Conservation (phyloP, 2,329 filamentous ascomycete species). For the Nannizziopsis arthrosporioides region DNA sequence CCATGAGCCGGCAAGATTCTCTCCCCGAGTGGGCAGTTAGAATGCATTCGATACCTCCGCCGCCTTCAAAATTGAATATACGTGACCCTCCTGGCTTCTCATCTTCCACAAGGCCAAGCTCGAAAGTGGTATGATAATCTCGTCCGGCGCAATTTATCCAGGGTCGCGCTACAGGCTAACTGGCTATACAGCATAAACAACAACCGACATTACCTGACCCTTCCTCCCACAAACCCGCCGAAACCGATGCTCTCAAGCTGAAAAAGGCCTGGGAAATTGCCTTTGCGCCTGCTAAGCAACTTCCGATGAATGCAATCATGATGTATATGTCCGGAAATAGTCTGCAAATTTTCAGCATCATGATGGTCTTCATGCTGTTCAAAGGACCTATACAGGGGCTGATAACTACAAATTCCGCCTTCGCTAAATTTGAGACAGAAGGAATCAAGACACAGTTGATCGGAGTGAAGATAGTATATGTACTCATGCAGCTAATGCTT, state of each 20-base stretch:
- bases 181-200: constrained; percentile 21
- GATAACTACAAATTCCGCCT: constrained; percentile 71
- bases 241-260: constrained; percentile 90
- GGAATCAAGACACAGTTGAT: constrained; percentile 62
- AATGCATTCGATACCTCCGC: constrained; percentile 56
- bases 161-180: neutral
- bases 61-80: constrained; percentile 55
- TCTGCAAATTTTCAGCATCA: constrained; percentile 97
- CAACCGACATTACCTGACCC: constrained; percentile 50
- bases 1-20: constrained; percentile 22
- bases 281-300: constrained; percentile 78
- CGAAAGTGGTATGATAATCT: constrained; percentile 44
- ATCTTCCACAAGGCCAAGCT: constrained; percentile 28
- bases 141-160: neutral
- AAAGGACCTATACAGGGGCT: constrained; percentile 87
- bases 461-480: constrained; percentile 75
- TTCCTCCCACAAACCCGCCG: constrained; percentile 42
- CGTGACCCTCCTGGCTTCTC: constrained; percentile 80
- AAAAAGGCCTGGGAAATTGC: constrained; percentile 99
- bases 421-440: constrained; percentile 79
- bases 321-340: constrained; percentile 99
- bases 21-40: constrained; percentile 65
- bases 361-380: constrained; percentile 99
- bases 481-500: constrained; percentile 74
- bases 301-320: constrained; percentile 98